These are phyloP conservation scores for Moesziomyces globuligerus DNA, from an alignment of 1,284 basidiomycete genomes.

Conservation along the genomic window DNA sequence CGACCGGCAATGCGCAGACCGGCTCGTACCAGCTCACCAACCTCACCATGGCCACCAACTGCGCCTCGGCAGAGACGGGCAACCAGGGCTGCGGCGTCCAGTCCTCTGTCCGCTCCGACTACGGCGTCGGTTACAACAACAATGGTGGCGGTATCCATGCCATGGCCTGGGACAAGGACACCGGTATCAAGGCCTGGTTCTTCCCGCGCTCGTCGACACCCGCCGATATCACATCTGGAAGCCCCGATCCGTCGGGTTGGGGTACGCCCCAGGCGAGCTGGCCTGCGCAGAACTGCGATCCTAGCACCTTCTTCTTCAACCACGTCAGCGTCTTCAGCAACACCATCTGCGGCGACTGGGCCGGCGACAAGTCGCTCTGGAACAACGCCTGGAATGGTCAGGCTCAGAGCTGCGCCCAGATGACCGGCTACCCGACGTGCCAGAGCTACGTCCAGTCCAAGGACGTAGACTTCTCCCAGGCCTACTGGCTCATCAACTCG, in stretches of 20 bases:
- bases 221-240: conserved; percentile 66
- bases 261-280: conserved; percentile 72
- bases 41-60: conserved; percentile 70
- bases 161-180: conserved; percentile 24
- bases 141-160: conserved; percentile 73
- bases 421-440: conserved; percentile 43
- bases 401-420: conserved; percentile 34
- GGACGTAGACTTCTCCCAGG: conserved; percentile 39
- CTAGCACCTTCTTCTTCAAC: conserved; percentile 69
- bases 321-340: conserved; percentile 52
- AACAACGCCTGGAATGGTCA: conserved; percentile 37
- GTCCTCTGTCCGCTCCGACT: conserved; percentile 69
- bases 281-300: conserved; percentile 69
- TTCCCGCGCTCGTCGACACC: conserved; percentile 71
- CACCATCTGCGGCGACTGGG: conserved; percentile 55
- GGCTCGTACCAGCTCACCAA: conserved; percentile 34
- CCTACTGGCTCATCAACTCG: conserved; percentile 53
- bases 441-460: conserved; percentile 37
- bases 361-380: conserved; percentile 37
- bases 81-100: conserved; percentile 77
- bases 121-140: conserved; percentile 73
- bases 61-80: conserved; percentile 72
- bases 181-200: conserved; percentile 73
- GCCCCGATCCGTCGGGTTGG: conserved; percentile 69
- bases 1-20: conserved; percentile 28